phyloP scores from a whole-genome alignment of 305 asterid genomes.

The Solanum hybrid region DNA sequence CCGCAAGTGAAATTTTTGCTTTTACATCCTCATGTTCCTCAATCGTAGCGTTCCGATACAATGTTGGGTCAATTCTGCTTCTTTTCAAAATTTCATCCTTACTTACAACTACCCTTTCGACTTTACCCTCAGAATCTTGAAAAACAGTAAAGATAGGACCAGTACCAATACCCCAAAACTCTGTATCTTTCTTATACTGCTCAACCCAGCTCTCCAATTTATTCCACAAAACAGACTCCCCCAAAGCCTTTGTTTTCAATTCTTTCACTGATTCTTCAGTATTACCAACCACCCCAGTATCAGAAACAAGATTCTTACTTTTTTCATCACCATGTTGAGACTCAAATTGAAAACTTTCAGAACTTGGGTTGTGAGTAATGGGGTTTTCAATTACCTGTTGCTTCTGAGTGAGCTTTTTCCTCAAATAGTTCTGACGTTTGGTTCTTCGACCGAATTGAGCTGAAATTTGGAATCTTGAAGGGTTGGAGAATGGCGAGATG shows the following conservation, averaged over 20 bases:
- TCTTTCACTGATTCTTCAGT: constrained; percentile 13
- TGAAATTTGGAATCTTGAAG: constrained; percentile 38
- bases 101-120: constrained; percentile 58
- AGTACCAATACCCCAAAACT: constrained; percentile 80
- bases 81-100: constrained; percentile 75
- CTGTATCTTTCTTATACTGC: constrained; percentile 62
- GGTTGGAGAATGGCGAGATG: constrained; percentile 18
- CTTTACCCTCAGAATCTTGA: constrained; percentile 54
- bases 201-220: constrained; percentile 79
- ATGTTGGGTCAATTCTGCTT: constrained; percentile 30
- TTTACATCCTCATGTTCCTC: constrained; percentile 39
- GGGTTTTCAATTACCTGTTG: constrained; percentile 44
- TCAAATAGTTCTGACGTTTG: constrained; percentile 59
- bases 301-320: constrained; percentile 17
- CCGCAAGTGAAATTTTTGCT: constrained; percentile 52
- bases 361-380: constrained; percentile 18
- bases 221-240: constrained; percentile 53
- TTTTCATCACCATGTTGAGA: constrained; percentile 15
- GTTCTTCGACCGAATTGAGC: constrained; percentile 48
- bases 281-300: not conserved
- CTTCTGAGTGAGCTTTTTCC: constrained; percentile 54
- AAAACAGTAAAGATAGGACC: constrained; percentile 58
- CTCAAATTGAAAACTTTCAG: constrained; percentile 8
- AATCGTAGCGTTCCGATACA: constrained; percentile 17
- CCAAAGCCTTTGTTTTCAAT: constrained; percentile 23